Evolutionary conservation across 2,329 filamentous ascomycete species (phyloP), one percentile per base, ranked within the genome.

Genomic region (Pleomassaria siparia): DNA sequence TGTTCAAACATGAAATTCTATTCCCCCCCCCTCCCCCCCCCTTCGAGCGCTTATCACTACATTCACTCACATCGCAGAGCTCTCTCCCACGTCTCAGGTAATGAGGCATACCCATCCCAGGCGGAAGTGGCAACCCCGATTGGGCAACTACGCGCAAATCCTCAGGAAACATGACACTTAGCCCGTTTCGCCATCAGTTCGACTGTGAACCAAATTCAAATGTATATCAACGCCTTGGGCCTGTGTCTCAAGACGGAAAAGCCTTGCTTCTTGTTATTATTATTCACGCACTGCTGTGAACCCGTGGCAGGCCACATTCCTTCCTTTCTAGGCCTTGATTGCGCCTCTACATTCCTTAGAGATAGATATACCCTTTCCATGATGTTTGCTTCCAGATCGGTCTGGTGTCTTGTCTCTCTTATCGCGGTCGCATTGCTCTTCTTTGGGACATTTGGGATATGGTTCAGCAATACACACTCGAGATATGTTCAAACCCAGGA

Each of bases 321-420:
- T 41, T 40, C 15, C 15, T 35, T 22, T 33, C 30, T 35, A 40
- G 44, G 29, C 16, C 21, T 49, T 47, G 32, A 48, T 45, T 50
- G 22, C 39, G 35, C 30, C 46, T 47, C 13, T 21, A 30, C 46
- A 56, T 53, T 32, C 18, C 16, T 28, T 28, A 40, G 44, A n/a
- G n/a, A n/a, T n/a, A n/a, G n/a, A n/a, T 44, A 55, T 50, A 47
- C 47, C 47, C 29, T 37, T 39, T 54, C n/a, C 50, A 64, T 62
- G 59, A 65, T 65, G 58, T 58, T 59, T 59, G 39, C 58, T 54
- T 55, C 40, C n/a, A 60, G 49, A 42, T 37, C 44, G 46, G 53
- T 56, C 54, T 64, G 60, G 60, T 59, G 62, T 55, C 51, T 65
- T 24, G 48, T 62, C 35, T 49, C 49, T 29, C 43, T 53, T 25